Conservation (phyloP, 2,329 filamentous ascomycete species). For the Fusarium torulosum region DNA sequence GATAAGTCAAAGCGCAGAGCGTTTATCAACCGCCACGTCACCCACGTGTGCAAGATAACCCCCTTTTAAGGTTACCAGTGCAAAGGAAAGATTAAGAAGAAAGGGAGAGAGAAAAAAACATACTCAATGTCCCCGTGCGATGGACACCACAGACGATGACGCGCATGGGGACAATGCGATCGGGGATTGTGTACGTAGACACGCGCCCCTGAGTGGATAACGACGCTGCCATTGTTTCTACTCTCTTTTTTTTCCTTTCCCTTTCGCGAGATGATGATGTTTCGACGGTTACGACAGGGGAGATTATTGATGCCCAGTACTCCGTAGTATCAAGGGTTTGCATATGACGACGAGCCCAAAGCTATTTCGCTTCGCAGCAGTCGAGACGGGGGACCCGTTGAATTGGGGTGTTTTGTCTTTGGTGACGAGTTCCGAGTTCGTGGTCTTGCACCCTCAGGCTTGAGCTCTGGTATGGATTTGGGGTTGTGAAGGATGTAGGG, state of each 20-base stretch:
- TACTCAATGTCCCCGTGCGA: slow-evolving; percentile 56
- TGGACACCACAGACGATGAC: slow-evolving; percentile 57
- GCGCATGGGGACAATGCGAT: slow-evolving; percentile 55
- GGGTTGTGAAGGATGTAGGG: slow-evolving; percentile 1
- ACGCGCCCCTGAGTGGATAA: slow-evolving; percentile 21
- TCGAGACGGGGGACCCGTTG: neutral
- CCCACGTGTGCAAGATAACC: neutral
- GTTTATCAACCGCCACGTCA: slow-evolving; percentile 13
- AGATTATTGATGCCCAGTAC: slow-evolving; percentile 32
- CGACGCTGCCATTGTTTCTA: slow-evolving; percentile 27
- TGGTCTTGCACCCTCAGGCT: neutral
- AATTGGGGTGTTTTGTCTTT: no score
- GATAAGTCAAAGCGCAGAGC: neutral
- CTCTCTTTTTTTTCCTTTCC: neutral
- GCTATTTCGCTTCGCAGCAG: slow-evolving; percentile 28
- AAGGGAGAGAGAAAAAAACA: slow-evolving; percentile 21
- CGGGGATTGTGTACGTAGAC: slow-evolving; percentile 23
- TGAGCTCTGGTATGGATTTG: neutral
- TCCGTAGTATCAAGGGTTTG: slow-evolving; percentile 20
- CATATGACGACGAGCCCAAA: slow-evolving; percentile 6
- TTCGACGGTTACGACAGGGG: slow-evolving; percentile 15
- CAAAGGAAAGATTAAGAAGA: neutral
- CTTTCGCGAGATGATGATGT: slow-evolving; percentile 24
- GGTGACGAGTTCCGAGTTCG: no score
- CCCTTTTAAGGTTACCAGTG: neutral